Evolutionary conservation across 257 asterid genomes (phyloP), one percentile per base, ranked within the genome.

Genomic region (Gentiana macrophylla): DNA sequence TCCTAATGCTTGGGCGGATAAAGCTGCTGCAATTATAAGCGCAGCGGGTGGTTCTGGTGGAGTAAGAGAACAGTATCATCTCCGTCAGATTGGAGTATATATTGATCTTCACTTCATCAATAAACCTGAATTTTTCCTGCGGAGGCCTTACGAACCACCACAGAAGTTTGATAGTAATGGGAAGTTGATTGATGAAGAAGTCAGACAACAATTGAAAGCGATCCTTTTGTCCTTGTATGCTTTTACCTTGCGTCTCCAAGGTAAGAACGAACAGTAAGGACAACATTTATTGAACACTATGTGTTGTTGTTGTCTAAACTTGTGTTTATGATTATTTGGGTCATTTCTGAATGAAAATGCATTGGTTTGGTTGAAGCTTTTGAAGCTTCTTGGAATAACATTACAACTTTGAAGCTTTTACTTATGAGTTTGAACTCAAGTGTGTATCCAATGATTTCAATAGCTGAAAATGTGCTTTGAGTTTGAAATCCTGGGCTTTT

Each of bases 31-130:
- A 11, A 72, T 86, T 0, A 70, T 86, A 49, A 81, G 94, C 63
- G 53, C 86, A 0, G 88, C 88, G 32, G 95, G 90, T n/a, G 57
- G 24, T 53, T 34, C 57, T 53, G 90, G 94, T 62, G 95, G 95
- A 54, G 87, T 73, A 3, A 71, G 87, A 51, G 56, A 89, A 4
- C 95, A 86, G 0, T 83, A 86, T 57, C 94, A 83, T 58, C 90
- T 86, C 57, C 90, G 94, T 3, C 95, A 86, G 78, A 77, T 57
- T 9, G 95, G 95, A 4, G 85, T 86, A 32, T 84, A 34, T 68
- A 57, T 86, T 37, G 81, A 86, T 59, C 83, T 86, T 48, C 96
- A 86, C 64, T 86, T 86, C 81, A 82, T 86, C 59, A 86, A 84
- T 56, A 84, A 84, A 67, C 96, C 96, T 0, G 89, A 86, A 71